Evolutionary conservation across 2,329 filamentous ascomycete genomes (phyloP), one percentile per base, ranked within the genome.

Genomic region (Colletotrichum abscissum): DNA sequence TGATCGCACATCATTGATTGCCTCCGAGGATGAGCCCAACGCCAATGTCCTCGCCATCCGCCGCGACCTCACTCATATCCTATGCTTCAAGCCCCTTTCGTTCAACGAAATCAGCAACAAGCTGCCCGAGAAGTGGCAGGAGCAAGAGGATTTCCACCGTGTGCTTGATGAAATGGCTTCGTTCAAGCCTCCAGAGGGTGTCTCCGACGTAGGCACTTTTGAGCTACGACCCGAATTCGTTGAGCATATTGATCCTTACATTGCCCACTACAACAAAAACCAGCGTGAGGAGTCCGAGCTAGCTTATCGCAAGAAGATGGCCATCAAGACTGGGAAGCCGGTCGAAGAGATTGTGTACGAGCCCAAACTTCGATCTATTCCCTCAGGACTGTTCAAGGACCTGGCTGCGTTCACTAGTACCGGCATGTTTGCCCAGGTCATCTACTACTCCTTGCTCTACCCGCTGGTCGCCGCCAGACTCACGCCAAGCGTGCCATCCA

Each of bases 61-160:
- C 69, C 92, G 95, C 62, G 97, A 99, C 78, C 94, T 99, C 75
- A 94, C 93, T 1, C 97, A 99, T 81, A 94, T 97, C 7, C 87
- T 99, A 33, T 98, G 96, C 85, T 98, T 98, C 88, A 97, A 97
- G 82, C 95, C 97, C 0, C 86, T 99, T 6, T 97, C 96, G 0
- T 98, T 97, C 85, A 97, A 96, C 12, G 97, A 98, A 76, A 92
- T 99, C 68, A 94, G 92, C 60, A 90, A 89, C 77, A 95, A 96
- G 76, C 87, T 99, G 22, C 94, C 95, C 0, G 97, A 99, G 79
- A 94, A 95, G 78, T 92, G 97, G 71, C 92, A 95, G 75, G 97
- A 98, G 70, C 92, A 94, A 74, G 95, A 98, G 75, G 93, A 95
- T 72, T 98, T 98, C 81, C 92, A 96, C 75, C 89, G 91, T 33